A percentile compares a stretch with the other conserved stretches of the same genome.
These are phyloP conservation scores for Colletotrichum lindemuthianum DNA, from an alignment of 2,329 filamentous ascomycete genomes.

Conservation along the genomic window DNA sequence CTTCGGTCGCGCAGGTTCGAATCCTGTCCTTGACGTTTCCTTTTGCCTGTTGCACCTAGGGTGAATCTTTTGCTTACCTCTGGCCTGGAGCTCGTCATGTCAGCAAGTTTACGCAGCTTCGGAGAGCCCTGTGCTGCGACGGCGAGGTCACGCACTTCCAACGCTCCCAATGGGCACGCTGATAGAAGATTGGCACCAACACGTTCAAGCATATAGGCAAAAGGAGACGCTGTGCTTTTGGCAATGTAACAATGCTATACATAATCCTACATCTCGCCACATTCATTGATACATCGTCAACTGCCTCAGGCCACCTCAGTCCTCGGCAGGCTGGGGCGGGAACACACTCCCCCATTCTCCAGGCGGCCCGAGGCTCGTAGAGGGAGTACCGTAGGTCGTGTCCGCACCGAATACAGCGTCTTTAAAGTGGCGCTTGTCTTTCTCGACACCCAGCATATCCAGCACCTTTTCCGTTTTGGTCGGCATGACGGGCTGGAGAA, in stretches of 20 bases:
- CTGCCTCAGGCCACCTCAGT: not conserved
- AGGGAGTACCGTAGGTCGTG: slow-evolving; percentile 69
- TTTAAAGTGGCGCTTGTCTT: slow-evolving; percentile 68
- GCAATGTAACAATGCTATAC: no score
- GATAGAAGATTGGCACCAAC: no score
- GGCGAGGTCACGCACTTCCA: no score
- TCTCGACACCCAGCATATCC: slow-evolving; percentile 78
- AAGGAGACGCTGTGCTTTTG: no score
- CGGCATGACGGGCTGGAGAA: slow-evolving; percentile 93
- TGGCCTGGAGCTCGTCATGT: no score
- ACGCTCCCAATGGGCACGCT: not conserved
- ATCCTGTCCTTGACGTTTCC: slow-evolving; percentile 32
- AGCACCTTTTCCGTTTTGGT: slow-evolving; percentile 77
- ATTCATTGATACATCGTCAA: not conserved
- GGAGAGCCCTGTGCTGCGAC: no score
- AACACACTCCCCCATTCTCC: slow-evolving; percentile 25
- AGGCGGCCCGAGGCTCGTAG: not conserved
- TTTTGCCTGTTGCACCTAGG: not conserved
- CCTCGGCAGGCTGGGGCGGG: slow-evolving; percentile 22
- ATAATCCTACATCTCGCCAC: no score
- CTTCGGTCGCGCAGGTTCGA: slow-evolving; percentile 36
- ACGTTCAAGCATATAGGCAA: no score
- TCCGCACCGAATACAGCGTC: slow-evolving; percentile 74
- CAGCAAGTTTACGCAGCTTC: no score
- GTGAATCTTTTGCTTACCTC: not conserved